Evolutionary conservation across 2,329 filamentous ascomycete genomes (phyloP).

Genomic region (Fusarium sp.): DNA sequence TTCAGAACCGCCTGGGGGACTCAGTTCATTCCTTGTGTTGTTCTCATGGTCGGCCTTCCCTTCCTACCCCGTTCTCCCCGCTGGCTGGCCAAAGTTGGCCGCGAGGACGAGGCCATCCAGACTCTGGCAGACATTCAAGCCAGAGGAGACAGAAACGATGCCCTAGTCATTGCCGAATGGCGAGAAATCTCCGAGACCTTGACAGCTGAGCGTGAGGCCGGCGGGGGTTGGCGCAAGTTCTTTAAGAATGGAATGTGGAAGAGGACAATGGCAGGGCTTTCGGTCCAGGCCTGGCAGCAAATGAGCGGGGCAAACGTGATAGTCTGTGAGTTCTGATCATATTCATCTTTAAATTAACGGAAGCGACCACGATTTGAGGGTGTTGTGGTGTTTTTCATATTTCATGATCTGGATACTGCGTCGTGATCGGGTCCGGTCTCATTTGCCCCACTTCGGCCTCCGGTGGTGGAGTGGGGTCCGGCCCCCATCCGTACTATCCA

Average conservation of each 20-base stretch:
- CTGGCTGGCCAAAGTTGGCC: constrained; percentile 70
- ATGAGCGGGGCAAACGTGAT: constrained; percentile 61
- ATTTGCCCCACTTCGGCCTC: not conserved
- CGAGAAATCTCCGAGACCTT: constrained; percentile 56
- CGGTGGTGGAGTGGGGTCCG: too few species aligned
- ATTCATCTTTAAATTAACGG: not conserved
- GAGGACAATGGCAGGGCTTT: constrained; percentile 17
- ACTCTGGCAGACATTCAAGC: constrained; percentile 66
- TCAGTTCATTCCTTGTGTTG: constrained; percentile 68
- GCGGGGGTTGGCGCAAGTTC: constrained; percentile 12
- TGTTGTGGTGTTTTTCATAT: not conserved
- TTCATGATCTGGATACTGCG: not conserved
- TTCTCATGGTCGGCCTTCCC: constrained; percentile 65
- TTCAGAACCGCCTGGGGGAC: constrained; percentile 73
- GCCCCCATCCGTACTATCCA: too few species aligned
- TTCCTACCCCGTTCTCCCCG: constrained; percentile 69
- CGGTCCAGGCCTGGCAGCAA: constrained; percentile 59
- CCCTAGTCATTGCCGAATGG: constrained; percentile 65
- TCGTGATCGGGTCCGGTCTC: not conserved
- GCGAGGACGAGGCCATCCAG: constrained; percentile 62
- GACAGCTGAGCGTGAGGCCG: constrained; percentile 6
- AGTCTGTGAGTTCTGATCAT: constrained; percentile 46
- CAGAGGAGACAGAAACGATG: constrained; percentile 61
- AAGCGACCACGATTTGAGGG: not conserved
- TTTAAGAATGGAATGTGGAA: constrained; percentile 28